A percentile compares a stretch with the other conserved stretches of the same genome.
phyloP scores from a whole-genome alignment of 108 stramenopile species.

The Craspedostauros australis region DNA sequence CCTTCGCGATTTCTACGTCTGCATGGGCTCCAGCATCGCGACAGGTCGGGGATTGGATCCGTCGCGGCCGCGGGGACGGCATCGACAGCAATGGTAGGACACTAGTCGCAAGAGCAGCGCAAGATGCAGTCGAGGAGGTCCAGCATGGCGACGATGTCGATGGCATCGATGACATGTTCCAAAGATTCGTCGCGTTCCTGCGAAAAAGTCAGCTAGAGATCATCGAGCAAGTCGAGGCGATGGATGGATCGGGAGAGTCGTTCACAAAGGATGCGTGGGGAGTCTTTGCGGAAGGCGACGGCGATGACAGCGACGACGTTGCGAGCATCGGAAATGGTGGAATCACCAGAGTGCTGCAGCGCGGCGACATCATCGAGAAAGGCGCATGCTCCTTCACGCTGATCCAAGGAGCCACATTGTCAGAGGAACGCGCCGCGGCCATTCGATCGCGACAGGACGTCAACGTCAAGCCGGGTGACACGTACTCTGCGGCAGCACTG shows the following conservation, averaged over 20 bases:
- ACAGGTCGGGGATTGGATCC: no score
- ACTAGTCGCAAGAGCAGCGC: no score
- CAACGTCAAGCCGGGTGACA: constrained; percentile 62
- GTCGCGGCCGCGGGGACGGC: no score
- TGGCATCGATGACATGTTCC: constrained; percentile 61
- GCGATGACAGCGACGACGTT: not conserved
- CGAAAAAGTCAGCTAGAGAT: constrained; percentile 47
- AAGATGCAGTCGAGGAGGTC: no score
- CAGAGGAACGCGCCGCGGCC: constrained; percentile 65
- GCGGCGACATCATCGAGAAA: constrained; percentile 86
- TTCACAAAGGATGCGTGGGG: constrained; percentile 79
- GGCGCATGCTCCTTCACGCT: constrained; percentile 88
- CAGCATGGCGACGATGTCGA: no score
- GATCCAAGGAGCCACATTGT: constrained; percentile 53
- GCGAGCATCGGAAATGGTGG: constrained; percentile 41
- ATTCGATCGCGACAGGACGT: constrained; percentile 59
- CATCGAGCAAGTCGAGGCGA: constrained; percentile 57
- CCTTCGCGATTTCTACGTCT: no score
- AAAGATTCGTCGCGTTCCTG: constrained; percentile 57
- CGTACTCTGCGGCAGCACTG: constrained; percentile 85
- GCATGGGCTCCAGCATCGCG: no score
- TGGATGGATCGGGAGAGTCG: constrained; percentile 40
- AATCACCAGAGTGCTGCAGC: constrained; percentile 85
- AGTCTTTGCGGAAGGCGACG: constrained; percentile 33
- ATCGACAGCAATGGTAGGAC: no score